phyloP scores from a whole-genome alignment of 129 eudicot genomes.

The Gnaphalium uliginosum region DNA sequence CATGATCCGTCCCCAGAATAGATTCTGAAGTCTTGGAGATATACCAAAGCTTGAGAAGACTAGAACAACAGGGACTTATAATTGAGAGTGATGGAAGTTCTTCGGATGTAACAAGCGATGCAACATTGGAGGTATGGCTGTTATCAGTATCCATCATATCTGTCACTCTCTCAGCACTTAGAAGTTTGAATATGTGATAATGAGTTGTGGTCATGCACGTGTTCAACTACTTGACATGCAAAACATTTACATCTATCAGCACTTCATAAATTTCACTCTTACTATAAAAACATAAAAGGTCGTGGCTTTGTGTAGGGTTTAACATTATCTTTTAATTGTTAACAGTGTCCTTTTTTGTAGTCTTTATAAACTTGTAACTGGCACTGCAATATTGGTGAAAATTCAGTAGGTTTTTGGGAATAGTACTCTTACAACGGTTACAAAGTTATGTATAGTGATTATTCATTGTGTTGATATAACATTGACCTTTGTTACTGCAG shows the following conservation, averaged over 20 bases:
- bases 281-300: background rate
- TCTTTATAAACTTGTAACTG: no score
- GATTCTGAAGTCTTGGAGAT: conserved; percentile 73
- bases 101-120: conserved; percentile 32
- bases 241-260: background rate
- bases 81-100: conserved; percentile 27
- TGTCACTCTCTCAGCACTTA: background rate
- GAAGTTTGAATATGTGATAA: background rate
- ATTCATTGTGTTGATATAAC: background rate
- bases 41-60: conserved; percentile 45
- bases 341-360: background rate
- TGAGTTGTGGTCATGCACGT: background rate
- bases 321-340: background rate
- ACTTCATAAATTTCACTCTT: background rate
- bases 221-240: background rate
- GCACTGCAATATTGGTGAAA: no score
- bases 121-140: conserved; percentile 46
- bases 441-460: background rate
- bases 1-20: conserved; percentile 65
- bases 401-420: background rate
- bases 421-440: background rate
- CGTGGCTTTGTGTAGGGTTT: background rate
- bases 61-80: conserved; percentile 30
- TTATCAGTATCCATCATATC: background rate
- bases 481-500: conserved; percentile 38